Evolutionary conservation across 2,329 filamentous ascomycete genomes (phyloP).

Genomic region (Colletotrichum lindemuthianum): DNA sequence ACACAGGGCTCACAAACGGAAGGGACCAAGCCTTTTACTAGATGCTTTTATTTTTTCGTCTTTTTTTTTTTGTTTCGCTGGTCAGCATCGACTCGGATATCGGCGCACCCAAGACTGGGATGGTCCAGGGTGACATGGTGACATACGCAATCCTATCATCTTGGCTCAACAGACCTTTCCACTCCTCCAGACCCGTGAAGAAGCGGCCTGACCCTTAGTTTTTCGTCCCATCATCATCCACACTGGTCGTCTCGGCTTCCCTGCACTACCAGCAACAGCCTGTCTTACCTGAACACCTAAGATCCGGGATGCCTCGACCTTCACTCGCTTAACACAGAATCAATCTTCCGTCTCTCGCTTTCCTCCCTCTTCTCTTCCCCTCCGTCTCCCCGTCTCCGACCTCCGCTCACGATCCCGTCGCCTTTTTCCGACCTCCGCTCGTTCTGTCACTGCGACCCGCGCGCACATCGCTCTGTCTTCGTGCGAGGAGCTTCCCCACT

Average conservation of each 20-base stretch:
- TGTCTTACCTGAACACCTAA: neutral
- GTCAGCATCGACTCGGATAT: constrained; percentile 21
- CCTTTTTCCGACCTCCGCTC: constrained; percentile 13
- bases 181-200: neutral
- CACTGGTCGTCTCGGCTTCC: neutral
- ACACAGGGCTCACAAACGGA: too few species aligned
- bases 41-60: constrained; percentile 1
- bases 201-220: neutral
- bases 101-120: constrained; percentile 28
- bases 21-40: too few species aligned
- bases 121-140: constrained; percentile 35
- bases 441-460: neutral
- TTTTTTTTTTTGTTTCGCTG: neutral
- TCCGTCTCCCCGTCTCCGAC: constrained; percentile 4
- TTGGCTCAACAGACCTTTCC: constrained; percentile 27
- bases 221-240: constrained; percentile 10
- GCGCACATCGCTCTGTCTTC: too few species aligned
- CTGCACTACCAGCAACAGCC: neutral
- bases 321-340: constrained; percentile 13
- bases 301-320: constrained; percentile 6
- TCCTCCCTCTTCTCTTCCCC: constrained; percentile 6
- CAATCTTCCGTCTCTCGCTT: constrained; percentile 3
- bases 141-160: constrained; percentile 35
- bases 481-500: constrained; percentile 12
- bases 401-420: constrained; percentile 1